Evolutionary conservation across 2,329 filamentous ascomycete species (phyloP).

Genomic region (Aspergillus ochraceoroseus): DNA sequence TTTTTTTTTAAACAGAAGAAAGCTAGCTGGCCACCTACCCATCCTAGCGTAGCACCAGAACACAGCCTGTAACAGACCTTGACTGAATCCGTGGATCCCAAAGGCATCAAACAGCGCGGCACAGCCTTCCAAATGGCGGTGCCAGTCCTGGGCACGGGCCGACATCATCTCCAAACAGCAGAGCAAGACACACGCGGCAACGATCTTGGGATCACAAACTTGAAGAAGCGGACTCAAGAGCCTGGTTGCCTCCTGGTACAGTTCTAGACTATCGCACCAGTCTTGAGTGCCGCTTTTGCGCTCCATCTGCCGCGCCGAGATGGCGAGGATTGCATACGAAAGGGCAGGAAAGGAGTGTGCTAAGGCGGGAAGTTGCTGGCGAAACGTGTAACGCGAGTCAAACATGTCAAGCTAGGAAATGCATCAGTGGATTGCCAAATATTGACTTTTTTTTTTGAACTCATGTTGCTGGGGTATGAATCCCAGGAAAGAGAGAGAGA

Average conservation of each 20-base stretch:
- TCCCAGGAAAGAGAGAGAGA: neutral
- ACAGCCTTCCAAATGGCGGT: conserved; percentile 54
- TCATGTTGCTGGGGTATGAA: neutral
- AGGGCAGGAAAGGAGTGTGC: conserved; percentile 46
- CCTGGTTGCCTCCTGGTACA: conserved; percentile 52
- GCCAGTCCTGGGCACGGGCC: conserved; percentile 49
- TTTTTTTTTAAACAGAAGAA: too few relatives aligned
- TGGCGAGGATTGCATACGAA: conserved; percentile 50
- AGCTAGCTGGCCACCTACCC: conserved; percentile 34
- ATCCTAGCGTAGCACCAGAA: conserved; percentile 58
- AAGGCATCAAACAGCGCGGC: conserved; percentile 51
- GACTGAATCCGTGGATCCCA: conserved; percentile 49
- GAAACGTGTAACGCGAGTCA: conserved; percentile 51
- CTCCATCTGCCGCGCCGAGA: conserved; percentile 52
- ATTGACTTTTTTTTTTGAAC: too few relatives aligned
- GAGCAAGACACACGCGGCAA: conserved; percentile 52
- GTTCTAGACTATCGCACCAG: conserved; percentile 49
- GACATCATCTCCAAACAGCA: conserved; percentile 54
- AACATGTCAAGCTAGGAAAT: conserved; percentile 52
- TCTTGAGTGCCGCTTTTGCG: conserved; percentile 45
- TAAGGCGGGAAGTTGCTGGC: conserved; percentile 48
- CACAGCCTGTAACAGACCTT: conserved; percentile 50
- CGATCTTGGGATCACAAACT: conserved; percentile 47
- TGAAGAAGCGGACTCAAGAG: conserved; percentile 48
- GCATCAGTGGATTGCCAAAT: neutral